Conservation (phyloP, 345 rosid genomes). For the Carallia brachiata region DNA sequence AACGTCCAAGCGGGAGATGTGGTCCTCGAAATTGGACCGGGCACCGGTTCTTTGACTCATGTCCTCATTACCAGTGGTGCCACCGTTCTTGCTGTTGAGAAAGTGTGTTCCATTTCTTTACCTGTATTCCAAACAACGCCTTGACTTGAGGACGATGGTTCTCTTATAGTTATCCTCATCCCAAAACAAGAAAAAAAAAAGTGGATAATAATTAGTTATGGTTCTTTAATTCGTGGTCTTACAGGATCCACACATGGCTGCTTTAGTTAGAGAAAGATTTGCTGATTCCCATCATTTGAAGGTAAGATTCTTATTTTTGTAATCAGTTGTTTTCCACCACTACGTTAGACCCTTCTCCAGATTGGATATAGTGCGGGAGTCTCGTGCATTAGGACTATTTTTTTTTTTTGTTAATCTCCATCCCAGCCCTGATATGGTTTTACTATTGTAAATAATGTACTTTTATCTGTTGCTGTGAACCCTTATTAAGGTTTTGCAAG, state of each 20-base stretch:
- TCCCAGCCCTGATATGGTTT: background rate
- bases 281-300: constrained; percentile 45
- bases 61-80: constrained; percentile 66
- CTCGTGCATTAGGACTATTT: background rate
- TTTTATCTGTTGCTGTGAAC: background rate
- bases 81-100: constrained; percentile 74
- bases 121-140: no score
- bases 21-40: constrained; percentile 92
- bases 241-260: constrained; percentile 89
- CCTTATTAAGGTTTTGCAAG: constrained; percentile 66
- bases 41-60: constrained; percentile 89
- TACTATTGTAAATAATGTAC: background rate
- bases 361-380: background rate
- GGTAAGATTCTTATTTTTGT: constrained; percentile 33
- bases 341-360: no score
- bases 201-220: background rate
- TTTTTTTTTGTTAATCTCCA: background rate
- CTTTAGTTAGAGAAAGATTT: constrained; percentile 65
- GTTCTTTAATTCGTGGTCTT: constrained; percentile 5
- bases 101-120: constrained; percentile 21
- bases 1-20: constrained; percentile 66
- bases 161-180: no score
- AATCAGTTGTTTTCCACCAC: background rate
- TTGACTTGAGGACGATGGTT: no score
- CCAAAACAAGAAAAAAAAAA: no score